Evolutionary conservation across 192 early-diverging fungal genomes (phyloP).

Genomic region (Podila minutissima): DNA sequence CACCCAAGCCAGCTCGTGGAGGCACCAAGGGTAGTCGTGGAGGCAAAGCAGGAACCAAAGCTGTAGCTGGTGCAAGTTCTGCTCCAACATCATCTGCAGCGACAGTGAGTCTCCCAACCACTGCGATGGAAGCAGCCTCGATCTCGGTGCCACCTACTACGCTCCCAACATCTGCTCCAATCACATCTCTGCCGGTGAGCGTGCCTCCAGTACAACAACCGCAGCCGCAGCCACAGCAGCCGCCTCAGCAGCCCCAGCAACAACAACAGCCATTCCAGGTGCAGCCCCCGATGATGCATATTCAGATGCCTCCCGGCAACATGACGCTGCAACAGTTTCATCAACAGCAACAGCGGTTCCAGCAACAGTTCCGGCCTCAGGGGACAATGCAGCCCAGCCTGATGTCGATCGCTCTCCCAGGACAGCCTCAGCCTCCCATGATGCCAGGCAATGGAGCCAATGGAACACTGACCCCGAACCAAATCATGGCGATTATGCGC

Average conservation of each 20-base stretch:
- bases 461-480: constrained; percentile 3
- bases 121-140: not conserved
- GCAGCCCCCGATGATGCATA: not conserved
- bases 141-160: not conserved
- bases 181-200: not conserved
- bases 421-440: constrained; percentile 7
- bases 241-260: not conserved
- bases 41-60: constrained; percentile 15
- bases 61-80: not conserved
- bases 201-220: not conserved
- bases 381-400: not conserved
- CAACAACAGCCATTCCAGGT: constrained; percentile 2
- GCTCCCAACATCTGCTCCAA: not conserved
- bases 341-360: constrained; percentile 6
- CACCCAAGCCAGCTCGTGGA: not conserved
- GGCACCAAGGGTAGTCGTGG: constrained; percentile 23
- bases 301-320: not conserved
- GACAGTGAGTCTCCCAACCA: not conserved
- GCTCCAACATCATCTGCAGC: not conserved
- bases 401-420: constrained; percentile 27
- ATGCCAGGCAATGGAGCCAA: not conserved
- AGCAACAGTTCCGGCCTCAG: not conserved
- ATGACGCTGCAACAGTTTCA: not conserved
- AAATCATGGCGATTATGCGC: constrained; percentile 28
- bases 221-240: constrained; percentile 1